Conservation (phyloP, 75 land plant genomes). For the Pinus albicaulis region DNA sequence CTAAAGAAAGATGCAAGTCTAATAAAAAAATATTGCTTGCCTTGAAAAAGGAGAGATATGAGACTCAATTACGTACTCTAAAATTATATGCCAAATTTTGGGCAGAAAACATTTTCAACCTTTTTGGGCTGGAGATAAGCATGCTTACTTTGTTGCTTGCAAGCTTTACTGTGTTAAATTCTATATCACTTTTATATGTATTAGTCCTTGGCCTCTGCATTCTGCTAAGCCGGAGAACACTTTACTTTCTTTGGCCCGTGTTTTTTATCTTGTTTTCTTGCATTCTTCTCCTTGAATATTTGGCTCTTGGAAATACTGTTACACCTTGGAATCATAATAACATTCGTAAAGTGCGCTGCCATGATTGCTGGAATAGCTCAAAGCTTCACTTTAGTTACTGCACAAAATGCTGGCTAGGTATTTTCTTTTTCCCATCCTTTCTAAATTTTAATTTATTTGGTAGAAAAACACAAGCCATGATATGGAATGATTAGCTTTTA, state of each 20-base stretch:
- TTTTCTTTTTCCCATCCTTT: constrained; percentile 12
- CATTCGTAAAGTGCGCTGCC: constrained; percentile 43
- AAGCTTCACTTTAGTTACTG: constrained; percentile 49
- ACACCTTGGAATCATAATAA: constrained; percentile 30
- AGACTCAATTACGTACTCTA: constrained; percentile 70
- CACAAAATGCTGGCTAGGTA: constrained; percentile 97
- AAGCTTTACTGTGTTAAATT: constrained; percentile 87
- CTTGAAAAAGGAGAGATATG: constrained; percentile 80
- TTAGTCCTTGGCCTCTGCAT: constrained; percentile 68
- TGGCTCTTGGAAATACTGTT: constrained; percentile 53
- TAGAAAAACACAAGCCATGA: background rate
- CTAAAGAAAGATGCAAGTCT: constrained; percentile 68
- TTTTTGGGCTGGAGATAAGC: constrained; percentile 88
- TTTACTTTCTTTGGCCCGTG: constrained; percentile 75
- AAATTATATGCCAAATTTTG: constrained; percentile 65
- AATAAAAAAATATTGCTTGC: constrained; percentile 59
- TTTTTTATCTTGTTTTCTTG: constrained; percentile 76
- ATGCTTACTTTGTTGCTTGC: constrained; percentile 87
- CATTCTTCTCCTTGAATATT: constrained; percentile 78
- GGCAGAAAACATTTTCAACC: constrained; percentile 75
- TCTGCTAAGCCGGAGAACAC: constrained; percentile 45
- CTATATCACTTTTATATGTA: constrained; percentile 79
- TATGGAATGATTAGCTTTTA: background rate
- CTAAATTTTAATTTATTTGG: background rate
- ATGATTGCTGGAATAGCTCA: constrained; percentile 83